Conservation (phyloP, 129 eudicot genomes). For the Lonicera japonica region DNA sequence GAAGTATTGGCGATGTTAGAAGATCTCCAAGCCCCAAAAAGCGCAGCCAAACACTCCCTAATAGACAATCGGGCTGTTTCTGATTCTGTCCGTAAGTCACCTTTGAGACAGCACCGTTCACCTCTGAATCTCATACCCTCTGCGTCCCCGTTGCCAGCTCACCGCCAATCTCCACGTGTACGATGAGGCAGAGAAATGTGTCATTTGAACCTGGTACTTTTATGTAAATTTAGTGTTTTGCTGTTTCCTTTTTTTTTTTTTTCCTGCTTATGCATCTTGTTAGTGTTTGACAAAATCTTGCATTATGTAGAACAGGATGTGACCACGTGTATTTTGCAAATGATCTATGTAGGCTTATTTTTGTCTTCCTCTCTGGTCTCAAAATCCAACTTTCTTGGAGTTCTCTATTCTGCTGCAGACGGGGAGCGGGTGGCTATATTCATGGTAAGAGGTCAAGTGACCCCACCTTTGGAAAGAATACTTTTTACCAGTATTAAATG, state of each 20-base stretch:
- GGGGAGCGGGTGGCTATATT: no score
- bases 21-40: slow-evolving; percentile 49
- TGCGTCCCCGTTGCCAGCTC: slow-evolving; percentile 44
- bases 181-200: slow-evolving; percentile 16
- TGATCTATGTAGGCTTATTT: background rate
- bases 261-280: slow-evolving; percentile 2
- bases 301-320: slow-evolving; percentile 3
- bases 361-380: background rate
- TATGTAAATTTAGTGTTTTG: background rate
- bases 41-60: slow-evolving; percentile 25
- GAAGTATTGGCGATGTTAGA: slow-evolving; percentile 55
- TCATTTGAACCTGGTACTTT: background rate
- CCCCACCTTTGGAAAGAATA: background rate
- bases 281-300: slow-evolving; percentile 4
- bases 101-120: slow-evolving; percentile 45
- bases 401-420: no score
- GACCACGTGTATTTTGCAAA: background rate
- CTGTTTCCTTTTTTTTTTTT: background rate
- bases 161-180: slow-evolving; percentile 22
- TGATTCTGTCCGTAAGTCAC: slow-evolving; percentile 30
- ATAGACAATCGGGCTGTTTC: slow-evolving; percentile 4
- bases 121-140: slow-evolving; percentile 37
- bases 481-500: no score
- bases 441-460: background rate
- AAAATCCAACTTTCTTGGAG: background rate